Evolutionary conservation across 1,284 basidiomycete genomes (phyloP), one percentile per base, ranked within the genome.

Genomic region (Golubevia pallescens): DNA sequence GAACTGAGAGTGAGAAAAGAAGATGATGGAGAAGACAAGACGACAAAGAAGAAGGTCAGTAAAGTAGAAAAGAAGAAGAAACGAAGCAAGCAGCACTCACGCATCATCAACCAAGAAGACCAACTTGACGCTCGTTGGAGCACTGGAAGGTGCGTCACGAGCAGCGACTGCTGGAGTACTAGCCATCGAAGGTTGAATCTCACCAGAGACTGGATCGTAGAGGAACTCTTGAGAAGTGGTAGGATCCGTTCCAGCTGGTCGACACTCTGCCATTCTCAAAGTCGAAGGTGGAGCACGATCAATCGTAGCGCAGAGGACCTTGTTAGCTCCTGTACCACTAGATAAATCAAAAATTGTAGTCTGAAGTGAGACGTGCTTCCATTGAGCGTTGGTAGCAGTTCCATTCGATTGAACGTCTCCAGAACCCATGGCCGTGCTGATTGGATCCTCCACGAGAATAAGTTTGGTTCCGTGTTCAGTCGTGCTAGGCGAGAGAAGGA

Each of bases 1-100:
- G 5, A n/a, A 57, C 13, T 21, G 54, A 13, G 6, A 7, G 7
- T 21, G 2, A 6, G 24, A 56, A 13, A 28, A 13, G 1, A 21
- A 56, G 54, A 21, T 53, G 51, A 53, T 53, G 16, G 19, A 53
- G 51, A 53, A 53, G 51, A 53, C 51, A 53, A 16, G 51, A 53
- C 51, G 51, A 53, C 16, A n/a, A 56, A 13, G 13, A 56, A 56
- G 54, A 56, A 13, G 1, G 34, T 38, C 34, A 56, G 34, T 5
- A 10, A 38, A 38, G 10, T 4, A 5, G 5, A 5, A 16, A 48
- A 48, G 42, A 48, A 48, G 42, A 13, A 48, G 42, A 48, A 13
- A 13, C 42, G 16, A 48, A 16, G 8, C 16, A 16, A 48, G 16
- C 42, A 10, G 16, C 16, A 48, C 42, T 48, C 42, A 48, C 42